Percentiles rank a stretch among this genome's conserved stretches.
Conservation (phyloP, 208 protist genomes). For the Entamoeba invadens region DNA sequence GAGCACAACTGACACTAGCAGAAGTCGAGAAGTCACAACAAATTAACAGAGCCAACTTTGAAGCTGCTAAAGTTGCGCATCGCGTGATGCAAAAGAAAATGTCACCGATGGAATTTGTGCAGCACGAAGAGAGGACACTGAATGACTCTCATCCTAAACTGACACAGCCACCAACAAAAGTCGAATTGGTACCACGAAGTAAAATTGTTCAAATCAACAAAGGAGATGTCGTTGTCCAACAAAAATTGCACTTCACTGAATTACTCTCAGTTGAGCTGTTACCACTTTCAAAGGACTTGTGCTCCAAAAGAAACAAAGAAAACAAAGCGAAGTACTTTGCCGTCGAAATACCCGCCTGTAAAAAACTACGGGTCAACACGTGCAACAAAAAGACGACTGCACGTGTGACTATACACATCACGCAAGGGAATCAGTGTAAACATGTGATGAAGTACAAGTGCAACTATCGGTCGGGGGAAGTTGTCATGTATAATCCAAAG, state of each 20-base stretch:
- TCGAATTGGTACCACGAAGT: neutral
- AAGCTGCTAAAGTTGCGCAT: neutral
- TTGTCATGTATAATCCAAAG: neutral
- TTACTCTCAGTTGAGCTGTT: neutral
- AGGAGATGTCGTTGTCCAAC: neutral
- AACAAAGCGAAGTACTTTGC: neutral
- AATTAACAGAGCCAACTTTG: neutral
- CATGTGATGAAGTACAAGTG: neutral
- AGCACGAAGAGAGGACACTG: neutral
- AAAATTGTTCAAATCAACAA: neutral
- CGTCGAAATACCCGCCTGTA: neutral
- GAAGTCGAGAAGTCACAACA: neutral
- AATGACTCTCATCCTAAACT: no score
- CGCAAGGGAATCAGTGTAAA: neutral
- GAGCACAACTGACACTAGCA: neutral
- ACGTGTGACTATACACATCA: neutral
- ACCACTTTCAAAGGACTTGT: neutral
- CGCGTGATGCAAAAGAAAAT: neutral
- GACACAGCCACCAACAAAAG: neutral
- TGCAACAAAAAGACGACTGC: neutral
- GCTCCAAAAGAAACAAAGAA: neutral
- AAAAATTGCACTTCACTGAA: neutral
- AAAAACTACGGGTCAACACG: neutral
- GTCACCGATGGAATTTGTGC: neutral
- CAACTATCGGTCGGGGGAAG: neutral